Conservation (phyloP, 352 stramenopile genomes). For the Phytophthora rubi region DNA sequence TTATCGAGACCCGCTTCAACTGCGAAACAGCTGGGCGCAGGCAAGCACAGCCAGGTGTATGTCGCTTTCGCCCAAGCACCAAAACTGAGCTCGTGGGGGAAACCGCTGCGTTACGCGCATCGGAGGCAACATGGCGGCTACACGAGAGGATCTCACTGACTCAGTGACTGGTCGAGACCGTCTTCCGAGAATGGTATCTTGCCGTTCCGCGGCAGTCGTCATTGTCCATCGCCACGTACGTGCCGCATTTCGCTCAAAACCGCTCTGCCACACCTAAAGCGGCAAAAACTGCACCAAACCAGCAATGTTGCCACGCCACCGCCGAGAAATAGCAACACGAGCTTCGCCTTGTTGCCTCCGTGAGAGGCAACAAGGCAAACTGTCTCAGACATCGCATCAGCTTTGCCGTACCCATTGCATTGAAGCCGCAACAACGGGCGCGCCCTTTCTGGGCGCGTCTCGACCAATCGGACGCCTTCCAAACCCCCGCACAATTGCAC, state of each 20-base stretch:
- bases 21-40: conserved; percentile 28
- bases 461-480: conserved; percentile 27
- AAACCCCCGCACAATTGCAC: conserved; percentile 31
- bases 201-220: conserved; percentile 23
- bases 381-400: conserved; percentile 33
- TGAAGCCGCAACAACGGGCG: neutral
- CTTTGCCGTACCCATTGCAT: conserved; percentile 6
- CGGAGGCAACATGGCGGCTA: neutral
- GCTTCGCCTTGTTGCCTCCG: neutral
- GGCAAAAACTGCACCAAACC: neutral
- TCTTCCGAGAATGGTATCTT: conserved; percentile 17
- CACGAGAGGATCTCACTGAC: neutral
- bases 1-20: conserved; percentile 23
- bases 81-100: neutral
- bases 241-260: conserved; percentile 18
- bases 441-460: conserved; percentile 32
- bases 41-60: conserved; percentile 14
- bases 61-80: conserved; percentile 19
- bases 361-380: conserved; percentile 1
- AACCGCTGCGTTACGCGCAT: conserved; percentile 16
- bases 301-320: neutral
- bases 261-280: conserved; percentile 10
- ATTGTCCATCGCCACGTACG: conserved; percentile 27
- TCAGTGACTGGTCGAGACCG: neutral
- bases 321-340: neutral